phyloP scores from a whole-genome alignment of 805 yeast species.

The Metschnikowia colocasiae region DNA sequence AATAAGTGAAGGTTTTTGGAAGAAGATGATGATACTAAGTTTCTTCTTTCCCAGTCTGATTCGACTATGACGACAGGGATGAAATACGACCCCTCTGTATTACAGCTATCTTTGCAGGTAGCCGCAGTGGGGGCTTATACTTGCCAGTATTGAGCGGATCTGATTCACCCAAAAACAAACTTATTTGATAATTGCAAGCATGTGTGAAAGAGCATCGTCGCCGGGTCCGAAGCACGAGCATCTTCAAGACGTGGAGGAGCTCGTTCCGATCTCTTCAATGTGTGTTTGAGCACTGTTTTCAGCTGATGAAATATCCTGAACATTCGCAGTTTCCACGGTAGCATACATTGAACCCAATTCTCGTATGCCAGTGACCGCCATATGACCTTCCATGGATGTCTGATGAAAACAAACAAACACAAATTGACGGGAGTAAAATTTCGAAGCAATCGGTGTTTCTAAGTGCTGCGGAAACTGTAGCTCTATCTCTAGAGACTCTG shows the following conservation, averaged over 20 bases:
- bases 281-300: constrained; percentile 23
- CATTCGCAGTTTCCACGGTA: constrained; percentile 98
- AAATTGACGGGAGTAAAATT: not conserved
- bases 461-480: no score
- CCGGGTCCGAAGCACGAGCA: not conserved
- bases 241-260: no score
- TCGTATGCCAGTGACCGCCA: constrained; percentile 84
- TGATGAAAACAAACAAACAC: constrained; percentile 41
- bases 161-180: constrained; percentile 39
- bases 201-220: constrained; percentile 19
- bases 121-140: constrained; percentile 60
- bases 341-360: constrained; percentile 83
- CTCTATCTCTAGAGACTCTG: no score
- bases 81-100: constrained; percentile 43
- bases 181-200: constrained; percentile 26
- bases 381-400: constrained; percentile 89
- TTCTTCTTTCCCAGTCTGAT: constrained; percentile 89
- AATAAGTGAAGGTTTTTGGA: constrained; percentile 9
- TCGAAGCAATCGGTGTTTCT: no score
- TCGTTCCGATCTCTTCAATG: not conserved
- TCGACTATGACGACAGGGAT: constrained; percentile 93
- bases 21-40: constrained; percentile 49
- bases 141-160: constrained; percentile 80
- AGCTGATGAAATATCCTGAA: constrained; percentile 72
- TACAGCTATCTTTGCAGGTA: constrained; percentile 38